Conservation (phyloP, 2,329 filamentous ascomycete genomes). For the Hymenoscyphus linearis region DNA sequence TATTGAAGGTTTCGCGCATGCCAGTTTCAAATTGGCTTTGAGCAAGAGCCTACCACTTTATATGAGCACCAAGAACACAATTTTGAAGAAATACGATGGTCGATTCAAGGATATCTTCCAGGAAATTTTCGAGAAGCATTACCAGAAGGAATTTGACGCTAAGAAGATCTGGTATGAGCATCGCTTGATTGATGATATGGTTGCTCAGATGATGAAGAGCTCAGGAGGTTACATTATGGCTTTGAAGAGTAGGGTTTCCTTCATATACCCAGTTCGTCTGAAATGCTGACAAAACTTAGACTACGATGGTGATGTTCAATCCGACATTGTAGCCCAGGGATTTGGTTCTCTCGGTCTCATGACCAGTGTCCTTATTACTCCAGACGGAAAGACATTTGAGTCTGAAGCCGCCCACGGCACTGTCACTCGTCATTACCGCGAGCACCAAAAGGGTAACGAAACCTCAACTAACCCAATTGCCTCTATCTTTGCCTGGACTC, state of each 20-base stretch:
- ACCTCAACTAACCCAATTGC: conserved; percentile 98
- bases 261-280: not conserved
- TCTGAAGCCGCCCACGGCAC: conserved; percentile 97
- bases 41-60: conserved; percentile 87
- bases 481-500: conserved; percentile 98
- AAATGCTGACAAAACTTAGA: conserved; percentile 47
- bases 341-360: conserved; percentile 97
- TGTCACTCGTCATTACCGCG: conserved; percentile 96
- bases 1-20: conserved; percentile 90
- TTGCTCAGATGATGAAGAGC: conserved; percentile 99
- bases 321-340: conserved; percentile 95
- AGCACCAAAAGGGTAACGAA: conserved; percentile 96
- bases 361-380: conserved; percentile 96
- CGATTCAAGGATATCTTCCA: conserved; percentile 99
- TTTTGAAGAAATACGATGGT: conserved; percentile 97
- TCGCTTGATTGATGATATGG: conserved; percentile 98
- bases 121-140: conserved; percentile 83
- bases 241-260: conserved; percentile 73
- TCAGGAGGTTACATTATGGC: conserved; percentile 95
- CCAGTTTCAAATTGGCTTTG: conserved; percentile 92
- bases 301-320: conserved; percentile 98
- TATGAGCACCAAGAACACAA: conserved; percentile 99
- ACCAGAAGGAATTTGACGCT: conserved; percentile 83
- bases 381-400: conserved; percentile 94
- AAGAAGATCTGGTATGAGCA: conserved; percentile 99